Conservation (phyloP, 306 rosid genomes). For the Acacia crassicarpa region DNA sequence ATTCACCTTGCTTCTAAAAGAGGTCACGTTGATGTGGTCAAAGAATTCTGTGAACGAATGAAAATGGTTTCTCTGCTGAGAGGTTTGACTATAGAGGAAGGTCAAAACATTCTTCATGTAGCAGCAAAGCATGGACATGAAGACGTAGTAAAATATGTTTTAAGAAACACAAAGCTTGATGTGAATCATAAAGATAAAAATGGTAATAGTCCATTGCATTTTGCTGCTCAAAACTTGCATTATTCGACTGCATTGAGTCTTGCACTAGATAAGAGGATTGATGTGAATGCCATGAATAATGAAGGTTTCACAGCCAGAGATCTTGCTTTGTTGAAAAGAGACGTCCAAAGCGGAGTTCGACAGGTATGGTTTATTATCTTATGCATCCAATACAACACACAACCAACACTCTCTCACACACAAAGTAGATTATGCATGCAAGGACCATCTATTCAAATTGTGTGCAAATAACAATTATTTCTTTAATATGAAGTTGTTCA, state of each 20-base stretch:
- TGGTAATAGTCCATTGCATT: not conserved
- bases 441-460: not conserved
- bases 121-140: constrained; percentile 6
- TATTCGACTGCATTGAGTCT: not conserved
- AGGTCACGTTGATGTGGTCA: not conserved
- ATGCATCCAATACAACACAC: not conserved
- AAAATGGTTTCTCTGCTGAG: not conserved
- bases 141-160: not conserved
- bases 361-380: not conserved
- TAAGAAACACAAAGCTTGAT: not conserved
- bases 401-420: not conserved
- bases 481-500: not conserved
- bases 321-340: not conserved
- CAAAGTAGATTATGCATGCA: not conserved
- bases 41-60: not conserved
- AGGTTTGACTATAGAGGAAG: not conserved
- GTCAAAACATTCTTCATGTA: not conserved
- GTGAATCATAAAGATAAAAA: not conserved
- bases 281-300: not conserved
- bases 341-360: not conserved
- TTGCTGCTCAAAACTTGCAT: not conserved
- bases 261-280: not conserved
- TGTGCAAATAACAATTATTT: not conserved
- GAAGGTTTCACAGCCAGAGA: not conserved
- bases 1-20: not conserved